A percentile compares a stretch with the other conserved stretches of the same genome.
Evolutionary conservation across 2,329 filamentous ascomycete species (phyloP).

Genomic region (Aspergillus hortae): DNA sequence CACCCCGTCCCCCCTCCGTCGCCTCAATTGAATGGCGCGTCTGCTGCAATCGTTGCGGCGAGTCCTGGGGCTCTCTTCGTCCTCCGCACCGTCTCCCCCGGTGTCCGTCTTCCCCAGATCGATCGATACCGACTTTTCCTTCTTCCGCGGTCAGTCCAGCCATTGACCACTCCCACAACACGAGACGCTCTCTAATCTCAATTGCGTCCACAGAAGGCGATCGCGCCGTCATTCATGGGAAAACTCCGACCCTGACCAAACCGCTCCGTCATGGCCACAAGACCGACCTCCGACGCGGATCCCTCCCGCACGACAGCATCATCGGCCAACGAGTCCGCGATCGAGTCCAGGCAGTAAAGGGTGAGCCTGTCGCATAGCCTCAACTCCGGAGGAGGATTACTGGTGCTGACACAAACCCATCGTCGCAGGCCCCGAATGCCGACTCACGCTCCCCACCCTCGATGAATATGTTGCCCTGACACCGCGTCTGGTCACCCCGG

Average conservation of each 20-base stretch:
- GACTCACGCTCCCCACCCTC: constrained; percentile 63
- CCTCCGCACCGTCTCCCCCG: constrained; percentile 13
- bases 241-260: constrained; percentile 39
- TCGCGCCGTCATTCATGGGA: constrained; percentile 38
- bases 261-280: constrained; percentile 38
- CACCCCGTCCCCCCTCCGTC: background rate
- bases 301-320: constrained; percentile 51
- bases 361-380: constrained; percentile 19
- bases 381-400: background rate
- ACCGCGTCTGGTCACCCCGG: constrained; percentile 70
- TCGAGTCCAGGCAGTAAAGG: constrained; percentile 53
- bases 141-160: constrained; percentile 31
- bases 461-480: constrained; percentile 69
- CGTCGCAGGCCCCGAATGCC: constrained; percentile 44
- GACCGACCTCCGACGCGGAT: constrained; percentile 33
- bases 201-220: constrained; percentile 37
- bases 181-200: background rate
- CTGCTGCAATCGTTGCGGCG: constrained; percentile 30
- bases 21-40: constrained; percentile 29
- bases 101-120: constrained; percentile 19
- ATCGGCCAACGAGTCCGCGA: constrained; percentile 63
- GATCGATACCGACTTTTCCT: constrained; percentile 37
- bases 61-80: constrained; percentile 23
- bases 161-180: background rate
- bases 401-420: background rate